Conservation (phyloP, 2,329 filamentous ascomycete species). For the Stromatinia cepivora region DNA sequence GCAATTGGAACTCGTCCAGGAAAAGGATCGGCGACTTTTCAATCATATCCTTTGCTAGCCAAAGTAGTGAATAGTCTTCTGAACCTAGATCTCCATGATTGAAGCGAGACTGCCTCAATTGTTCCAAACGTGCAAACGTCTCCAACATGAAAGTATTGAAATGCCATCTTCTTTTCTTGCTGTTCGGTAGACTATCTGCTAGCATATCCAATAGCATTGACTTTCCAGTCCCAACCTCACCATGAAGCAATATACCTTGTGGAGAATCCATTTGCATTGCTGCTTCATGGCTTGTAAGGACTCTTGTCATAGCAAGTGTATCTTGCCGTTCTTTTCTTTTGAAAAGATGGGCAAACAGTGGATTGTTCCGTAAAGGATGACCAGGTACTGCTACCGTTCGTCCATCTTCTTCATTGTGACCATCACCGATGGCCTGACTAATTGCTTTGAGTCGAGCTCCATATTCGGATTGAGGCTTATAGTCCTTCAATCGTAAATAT, state of each 20-base stretch:
- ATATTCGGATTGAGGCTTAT: constrained; percentile 72
- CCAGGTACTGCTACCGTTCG: constrained; percentile 50
- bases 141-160: constrained; percentile 88
- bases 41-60: constrained; percentile 74
- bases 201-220: constrained; percentile 82
- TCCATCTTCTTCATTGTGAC: constrained; percentile 39
- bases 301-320: constrained; percentile 63
- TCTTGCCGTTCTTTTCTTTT: constrained; percentile 55
- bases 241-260: constrained; percentile 72
- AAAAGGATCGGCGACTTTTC: constrained; percentile 75
- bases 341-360: constrained; percentile 61
- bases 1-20: constrained; percentile 80
- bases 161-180: constrained; percentile 74
- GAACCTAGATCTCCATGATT: constrained; percentile 21
- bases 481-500: constrained; percentile 74
- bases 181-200: constrained; percentile 73
- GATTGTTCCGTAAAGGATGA: constrained; percentile 59
- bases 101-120: constrained; percentile 49
- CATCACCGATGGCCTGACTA: constrained; percentile 45
- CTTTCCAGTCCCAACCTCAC: constrained; percentile 81
- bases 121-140: constrained; percentile 69
- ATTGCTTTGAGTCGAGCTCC: constrained; percentile 63
- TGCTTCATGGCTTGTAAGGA: constrained; percentile 68
- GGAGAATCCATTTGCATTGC: constrained; percentile 72
- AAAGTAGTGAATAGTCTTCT: constrained; percentile 51